Conservation (phyloP, 352 stramenopile genomes). For the Pythium oligandrum region DNA sequence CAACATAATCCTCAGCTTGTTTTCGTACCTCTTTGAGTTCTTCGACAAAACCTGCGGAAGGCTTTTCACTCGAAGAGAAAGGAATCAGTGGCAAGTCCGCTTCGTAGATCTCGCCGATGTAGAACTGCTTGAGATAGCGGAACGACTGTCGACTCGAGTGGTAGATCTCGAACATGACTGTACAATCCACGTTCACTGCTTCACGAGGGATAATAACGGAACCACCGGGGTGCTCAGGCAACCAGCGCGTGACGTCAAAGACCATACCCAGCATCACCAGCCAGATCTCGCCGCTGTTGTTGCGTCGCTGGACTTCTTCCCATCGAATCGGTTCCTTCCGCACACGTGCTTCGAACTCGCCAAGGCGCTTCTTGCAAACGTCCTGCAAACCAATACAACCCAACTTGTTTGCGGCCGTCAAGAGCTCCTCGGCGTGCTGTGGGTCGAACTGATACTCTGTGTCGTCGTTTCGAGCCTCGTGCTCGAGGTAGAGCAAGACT, state of each 20-base stretch:
- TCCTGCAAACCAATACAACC: constrained; percentile 73
- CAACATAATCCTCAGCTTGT: background rate
- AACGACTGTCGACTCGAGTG: constrained; percentile 90
- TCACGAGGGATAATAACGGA: constrained; percentile 81
- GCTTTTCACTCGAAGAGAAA: constrained; percentile 28
- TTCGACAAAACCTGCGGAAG: constrained; percentile 68
- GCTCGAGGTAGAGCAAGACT: constrained; percentile 84
- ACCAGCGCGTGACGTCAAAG: constrained; percentile 85
- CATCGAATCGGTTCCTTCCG: constrained; percentile 75
- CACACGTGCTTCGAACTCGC: constrained; percentile 80
- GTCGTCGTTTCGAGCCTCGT: constrained; percentile 62
- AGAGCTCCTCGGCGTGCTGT: constrained; percentile 65
- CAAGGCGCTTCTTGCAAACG: constrained; percentile 64
- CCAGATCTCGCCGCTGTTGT: constrained; percentile 69
- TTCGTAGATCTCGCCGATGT: constrained; percentile 81
- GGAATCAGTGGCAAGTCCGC: constrained; percentile 56
- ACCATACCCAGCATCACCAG: constrained; percentile 89
- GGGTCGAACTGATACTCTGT: constrained; percentile 78
- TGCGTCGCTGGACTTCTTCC: constrained; percentile 75
- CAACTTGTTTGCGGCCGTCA: constrained; percentile 61
- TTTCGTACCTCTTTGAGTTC: constrained; percentile 56
- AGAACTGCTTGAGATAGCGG: constrained; percentile 89
- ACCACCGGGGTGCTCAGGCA: constrained; percentile 82
- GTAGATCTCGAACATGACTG: constrained; percentile 91
- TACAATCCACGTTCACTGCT: constrained; percentile 85